Evolutionary conservation across 164 flowering plant genomes (phyloP).

Genomic region (Magnolia officinalis): DNA sequence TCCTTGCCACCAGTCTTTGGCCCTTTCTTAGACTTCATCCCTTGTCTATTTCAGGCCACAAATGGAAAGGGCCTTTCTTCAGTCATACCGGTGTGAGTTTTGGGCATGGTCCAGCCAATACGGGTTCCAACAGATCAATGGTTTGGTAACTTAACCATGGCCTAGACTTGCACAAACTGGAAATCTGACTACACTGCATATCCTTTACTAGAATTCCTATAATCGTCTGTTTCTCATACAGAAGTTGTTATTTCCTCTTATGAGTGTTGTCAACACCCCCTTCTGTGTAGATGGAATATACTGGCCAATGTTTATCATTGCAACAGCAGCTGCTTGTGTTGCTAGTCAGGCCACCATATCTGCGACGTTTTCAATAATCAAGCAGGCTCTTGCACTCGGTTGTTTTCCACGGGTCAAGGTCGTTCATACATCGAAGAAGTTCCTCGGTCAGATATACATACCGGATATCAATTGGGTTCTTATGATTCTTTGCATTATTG

Average conservation of each 20-base stretch:
- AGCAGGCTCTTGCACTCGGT: conserved; percentile 81
- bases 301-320: conserved; percentile 84
- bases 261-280: not conserved
- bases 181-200: not conserved
- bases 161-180: not conserved
- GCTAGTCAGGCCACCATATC: conserved; percentile 93
- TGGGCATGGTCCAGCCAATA: too few relatives aligned
- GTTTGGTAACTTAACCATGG: not conserved
- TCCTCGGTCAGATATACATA: conserved; percentile 77
- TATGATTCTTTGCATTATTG: conserved; percentile 81
- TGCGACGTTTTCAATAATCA: conserved; percentile 85
- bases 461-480: conserved; percentile 91
- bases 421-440: conserved; percentile 73
- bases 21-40: not conserved
- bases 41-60: not conserved
- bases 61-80: not conserved
- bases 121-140: not conserved
- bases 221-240: not conserved
- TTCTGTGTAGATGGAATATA: conserved; percentile 60
- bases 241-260: not conserved
- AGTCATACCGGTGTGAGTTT: not conserved
- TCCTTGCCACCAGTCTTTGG: not conserved
- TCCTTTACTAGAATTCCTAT: not conserved
- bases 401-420: conserved; percentile 93
- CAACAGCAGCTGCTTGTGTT: conserved; percentile 84